phyloP scores from a whole-genome alignment of 768 basidiomycete genomes.

The Porpolomopsis calyptriformis region DNA sequence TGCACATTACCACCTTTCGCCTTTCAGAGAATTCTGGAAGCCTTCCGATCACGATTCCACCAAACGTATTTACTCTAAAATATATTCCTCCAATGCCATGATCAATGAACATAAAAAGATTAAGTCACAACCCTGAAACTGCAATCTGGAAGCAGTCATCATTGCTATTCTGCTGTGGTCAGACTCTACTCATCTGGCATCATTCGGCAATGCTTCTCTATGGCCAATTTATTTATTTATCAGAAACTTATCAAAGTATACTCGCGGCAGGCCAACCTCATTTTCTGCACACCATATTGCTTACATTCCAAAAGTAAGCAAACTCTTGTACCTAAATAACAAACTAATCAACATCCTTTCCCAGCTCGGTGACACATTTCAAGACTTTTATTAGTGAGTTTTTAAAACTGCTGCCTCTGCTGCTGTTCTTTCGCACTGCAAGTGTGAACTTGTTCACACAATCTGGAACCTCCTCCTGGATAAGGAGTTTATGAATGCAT shows the following conservation, averaged over 20 bases:
- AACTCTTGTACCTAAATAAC: neutral
- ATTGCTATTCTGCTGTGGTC: conserved; percentile 20
- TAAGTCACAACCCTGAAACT: conserved; percentile 2
- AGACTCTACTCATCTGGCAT: conserved; percentile 18
- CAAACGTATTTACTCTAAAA: conserved; percentile 14
- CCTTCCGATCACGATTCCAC: no score
- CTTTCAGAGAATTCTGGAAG: no score
- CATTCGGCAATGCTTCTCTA: conserved; percentile 17
- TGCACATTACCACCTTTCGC: no score
- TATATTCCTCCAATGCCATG: conserved; percentile 15
- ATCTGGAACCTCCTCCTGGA: conserved; percentile 17
- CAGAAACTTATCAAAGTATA: conserved; percentile 27
- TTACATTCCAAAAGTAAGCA: conserved; percentile 22
- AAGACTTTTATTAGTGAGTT: conserved; percentile 12
- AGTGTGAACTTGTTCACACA: conserved; percentile 19
- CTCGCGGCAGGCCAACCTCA: conserved; percentile 12
- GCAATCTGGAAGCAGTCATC: conserved; percentile 12
- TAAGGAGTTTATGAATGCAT: conserved; percentile 18
- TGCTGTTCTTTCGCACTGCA: conserved; percentile 16
- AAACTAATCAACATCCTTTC: neutral
- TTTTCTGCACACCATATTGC: conserved; percentile 22
- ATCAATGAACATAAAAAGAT: conserved; percentile 8
- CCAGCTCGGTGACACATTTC: conserved; percentile 17
- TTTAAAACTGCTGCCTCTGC: conserved; percentile 9
- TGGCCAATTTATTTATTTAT: conserved; percentile 28